These are phyloP conservation scores for Pyrrhoderma lamaoense DNA, from an alignment of 1,284 basidiomycete species.

Conservation along the genomic window DNA sequence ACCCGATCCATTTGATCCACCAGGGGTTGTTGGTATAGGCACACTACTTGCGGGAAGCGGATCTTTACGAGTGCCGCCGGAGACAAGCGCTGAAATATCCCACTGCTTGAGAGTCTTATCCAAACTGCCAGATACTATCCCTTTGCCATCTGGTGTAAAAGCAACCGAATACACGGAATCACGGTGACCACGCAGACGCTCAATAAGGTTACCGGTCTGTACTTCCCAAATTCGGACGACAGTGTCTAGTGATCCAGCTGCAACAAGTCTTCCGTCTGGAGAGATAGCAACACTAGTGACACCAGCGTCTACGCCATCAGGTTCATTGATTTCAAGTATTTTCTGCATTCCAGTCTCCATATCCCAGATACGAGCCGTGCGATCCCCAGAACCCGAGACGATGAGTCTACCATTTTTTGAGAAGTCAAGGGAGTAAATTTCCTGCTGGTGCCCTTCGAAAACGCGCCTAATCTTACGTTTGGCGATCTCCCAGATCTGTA, in stretches of 20 bases:
- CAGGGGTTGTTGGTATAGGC: constrained; percentile 1
- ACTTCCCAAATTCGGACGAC: constrained; percentile 87
- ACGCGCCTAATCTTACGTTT: constrained; percentile 65
- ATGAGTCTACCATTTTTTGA: constrained; percentile 75
- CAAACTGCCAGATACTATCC: constrained; percentile 75
- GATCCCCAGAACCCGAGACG: constrained; percentile 86
- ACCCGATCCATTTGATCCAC: neutral
- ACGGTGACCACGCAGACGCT: constrained; percentile 72
- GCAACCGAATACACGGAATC: constrained; percentile 77
- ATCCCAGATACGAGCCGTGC: constrained; percentile 87
- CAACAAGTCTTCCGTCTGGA: constrained; percentile 74
- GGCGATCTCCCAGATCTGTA: constrained; percentile 83
- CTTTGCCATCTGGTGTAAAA: constrained; percentile 81
- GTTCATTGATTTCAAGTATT: constrained; percentile 53
- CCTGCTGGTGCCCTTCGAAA: constrained; percentile 82
- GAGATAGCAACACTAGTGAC: constrained; percentile 79
- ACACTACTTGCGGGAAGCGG: constrained; percentile 7
- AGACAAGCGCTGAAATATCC: constrained; percentile 56
- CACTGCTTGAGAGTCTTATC: constrained; percentile 87
- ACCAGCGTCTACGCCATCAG: constrained; percentile 58
- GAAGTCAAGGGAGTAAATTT: constrained; percentile 89
- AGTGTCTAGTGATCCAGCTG: constrained; percentile 79
- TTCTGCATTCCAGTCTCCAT: constrained; percentile 56
- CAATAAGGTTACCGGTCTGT: constrained; percentile 60
- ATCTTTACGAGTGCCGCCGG: constrained; percentile 12